Percentiles rank a stretch among this genome's conserved stretches.
These are phyloP conservation scores for Colletotrichum costaricense DNA, from an alignment of 2,329 filamentous ascomycete genomes.

Conservation along the genomic window DNA sequence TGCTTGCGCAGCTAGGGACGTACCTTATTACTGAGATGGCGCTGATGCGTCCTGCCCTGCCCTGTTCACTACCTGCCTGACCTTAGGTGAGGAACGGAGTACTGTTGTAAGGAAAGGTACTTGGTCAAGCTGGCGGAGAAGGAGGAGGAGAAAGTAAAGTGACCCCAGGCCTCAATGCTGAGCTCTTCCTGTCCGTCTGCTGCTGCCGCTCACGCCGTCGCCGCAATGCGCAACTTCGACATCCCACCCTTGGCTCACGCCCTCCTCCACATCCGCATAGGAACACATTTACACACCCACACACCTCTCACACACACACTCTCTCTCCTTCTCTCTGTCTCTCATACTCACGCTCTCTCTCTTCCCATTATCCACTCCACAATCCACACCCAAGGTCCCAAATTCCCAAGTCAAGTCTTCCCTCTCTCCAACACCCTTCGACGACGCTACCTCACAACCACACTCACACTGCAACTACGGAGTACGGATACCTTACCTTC, in stretches of 20 bases:
- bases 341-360: neutral
- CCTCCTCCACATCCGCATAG: slow-evolving; percentile 16
- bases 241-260: slow-evolving; percentile 31
- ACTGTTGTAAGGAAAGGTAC: no score
- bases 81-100: no score
- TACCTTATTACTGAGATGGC: neutral
- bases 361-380: slow-evolving; percentile 4
- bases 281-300: neutral
- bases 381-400: neutral
- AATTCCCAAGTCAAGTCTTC: neutral
- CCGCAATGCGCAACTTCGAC: slow-evolving; percentile 34
- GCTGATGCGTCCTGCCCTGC: neutral
- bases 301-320: neutral
- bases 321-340: neutral
- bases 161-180: neutral
- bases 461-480: slow-evolving; percentile 8
- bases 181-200: slow-evolving; percentile 1
- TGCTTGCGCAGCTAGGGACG: neutral
- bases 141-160: no score
- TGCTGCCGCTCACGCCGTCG: slow-evolving; percentile 32
- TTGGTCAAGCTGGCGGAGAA: neutral
- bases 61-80: no score
- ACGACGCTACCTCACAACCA: slow-evolving; percentile 14
- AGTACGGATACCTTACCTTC: neutral
- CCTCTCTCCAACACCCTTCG: slow-evolving; percentile 25